Evolutionary conservation across 306 rosid genomes (phyloP).

Genomic region (Castanea sativa): DNA sequence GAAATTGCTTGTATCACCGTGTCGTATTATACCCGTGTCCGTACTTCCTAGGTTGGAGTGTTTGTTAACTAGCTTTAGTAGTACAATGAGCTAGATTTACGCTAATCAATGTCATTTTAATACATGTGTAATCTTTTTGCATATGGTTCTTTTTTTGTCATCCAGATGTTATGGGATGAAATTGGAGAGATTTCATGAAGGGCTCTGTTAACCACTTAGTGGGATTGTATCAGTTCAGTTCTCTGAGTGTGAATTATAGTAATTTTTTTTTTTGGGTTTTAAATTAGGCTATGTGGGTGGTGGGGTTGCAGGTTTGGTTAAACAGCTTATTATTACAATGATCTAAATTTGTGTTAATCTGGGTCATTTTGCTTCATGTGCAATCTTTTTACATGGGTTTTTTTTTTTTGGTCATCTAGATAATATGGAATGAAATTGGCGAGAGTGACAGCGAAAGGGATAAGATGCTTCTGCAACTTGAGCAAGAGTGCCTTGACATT

Average conservation of each 20-base stretch:
- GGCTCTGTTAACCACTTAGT: background rate
- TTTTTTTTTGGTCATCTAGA: slow-evolving; percentile 23
- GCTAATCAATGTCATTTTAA: background rate
- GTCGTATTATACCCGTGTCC: no score
- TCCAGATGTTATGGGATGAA: slow-evolving; percentile 82
- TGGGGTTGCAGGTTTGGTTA: no score
- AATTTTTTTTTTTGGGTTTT: background rate
- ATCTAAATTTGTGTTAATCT: background rate
- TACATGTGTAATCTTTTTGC: background rate
- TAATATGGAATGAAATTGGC: slow-evolving; percentile 95
- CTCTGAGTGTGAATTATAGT: background rate
- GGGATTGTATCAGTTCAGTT: background rate
- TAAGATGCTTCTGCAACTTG: slow-evolving; percentile 80
- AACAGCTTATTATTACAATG: background rate
- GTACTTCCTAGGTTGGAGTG: no score
- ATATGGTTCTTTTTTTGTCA: background rate
- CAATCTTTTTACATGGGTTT: background rate
- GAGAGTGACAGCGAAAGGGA: slow-evolving; percentile 76
- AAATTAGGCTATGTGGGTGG: no score
- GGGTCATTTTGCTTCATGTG: background rate
- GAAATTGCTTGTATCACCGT: no score
- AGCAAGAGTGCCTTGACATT: slow-evolving; percentile 88
- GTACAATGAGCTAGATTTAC: background rate
- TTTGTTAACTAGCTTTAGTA: background rate
- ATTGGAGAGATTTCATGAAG: slow-evolving; percentile 53